Evolutionary conservation across 306 rosid species (phyloP), one percentile per base, ranked within the genome.

Genomic region (Fragaria ananassa): DNA sequence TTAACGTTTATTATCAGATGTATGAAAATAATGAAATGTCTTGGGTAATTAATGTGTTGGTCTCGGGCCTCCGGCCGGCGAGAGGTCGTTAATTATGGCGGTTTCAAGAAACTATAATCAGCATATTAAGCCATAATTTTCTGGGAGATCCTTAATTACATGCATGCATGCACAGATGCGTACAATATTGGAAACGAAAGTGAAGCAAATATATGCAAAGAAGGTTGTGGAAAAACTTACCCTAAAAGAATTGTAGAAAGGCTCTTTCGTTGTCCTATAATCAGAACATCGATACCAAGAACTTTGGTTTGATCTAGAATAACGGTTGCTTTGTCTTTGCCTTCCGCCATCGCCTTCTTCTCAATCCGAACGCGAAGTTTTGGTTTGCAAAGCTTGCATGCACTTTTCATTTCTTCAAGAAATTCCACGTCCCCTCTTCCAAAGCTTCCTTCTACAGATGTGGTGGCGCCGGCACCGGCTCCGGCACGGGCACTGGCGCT

Each of bases 231-330:
- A 11, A 31, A 73, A 74, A 81, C 84, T 70, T 73, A 89, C 96
- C 98, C 96, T 81, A 93, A 79, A 10, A 93, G 39, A 19, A 90
- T 77, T 1, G 88, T 82, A 77, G 98, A 86, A 75, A 91, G 78
- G 76, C 82, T 91, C 73, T 89, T 84, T 9, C 87, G 84, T 72
- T 91, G 96, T 45, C 96, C 98, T 54, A 89, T 78, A 75, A 93
- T 75, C 7, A 91, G 75, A 68, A 89, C 79, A 79, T 93, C 93
- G 42, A 91, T 68, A 69, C 77, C 89, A 23, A 85, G 71, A 3
- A 11, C 9, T 10, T 75, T 84, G 81, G 73, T 67, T 9, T 81
- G 93, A 10, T 74, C 83, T 1, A 93, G 89, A 61, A 90, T 89
- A 6, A 72, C 68, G 25, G 39, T 35, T 2, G 89, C 93, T 72